Base-by-base conservation (phyloP, 768 basidiomycete genomes). In the Termitomyces sp. region DNA sequence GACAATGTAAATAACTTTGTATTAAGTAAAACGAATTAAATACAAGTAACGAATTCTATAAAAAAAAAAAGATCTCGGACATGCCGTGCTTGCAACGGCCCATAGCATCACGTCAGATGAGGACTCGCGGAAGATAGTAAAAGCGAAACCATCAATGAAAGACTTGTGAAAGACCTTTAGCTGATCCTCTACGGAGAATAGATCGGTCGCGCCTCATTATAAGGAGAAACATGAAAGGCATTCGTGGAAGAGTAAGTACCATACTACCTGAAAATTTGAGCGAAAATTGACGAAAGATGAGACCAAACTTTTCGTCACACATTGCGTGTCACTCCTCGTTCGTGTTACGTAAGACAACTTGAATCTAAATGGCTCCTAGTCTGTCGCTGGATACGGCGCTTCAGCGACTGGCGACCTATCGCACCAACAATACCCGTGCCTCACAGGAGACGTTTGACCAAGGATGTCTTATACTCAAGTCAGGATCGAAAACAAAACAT, bases 401-500 rank as follows among this genome's bases (percentile, higher is more conserved):
- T 40, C 74, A 82, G 63, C 72, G 76, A 59, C 80, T 88, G 20
- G 80, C 85, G 35, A 77, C 73, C 4, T 85, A 81, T 67, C 78
- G 84, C 56, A 67, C 75, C 52, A 80, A 80, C 36, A 83, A 81
- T 64, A 74, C 72, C 20, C 71, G 81, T 46, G 78, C 80, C 0
- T 87, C 88, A 1, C 81, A 84, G 60, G 84, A 88, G 55, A 78
- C 78, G 3, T 81, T 89, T 26, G 72, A 82, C 46, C 76, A 82
- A 48, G 88, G 87, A 4, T 60, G 75, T 8, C 36, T 72, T 2
- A 65, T 89, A 1, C 72, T 90, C 43, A 77, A 82, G 55, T 77
- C 79, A 4, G 78, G 81, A 57, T 73, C 59, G 2, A 63, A 74
- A 4, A 63, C 69, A 30, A 80, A 77, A 50, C 70, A 82, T 30